These are phyloP conservation scores for Petasospora fabianii DNA, from an alignment of 1,139 yeast genomes.

Conservation along the genomic window DNA sequence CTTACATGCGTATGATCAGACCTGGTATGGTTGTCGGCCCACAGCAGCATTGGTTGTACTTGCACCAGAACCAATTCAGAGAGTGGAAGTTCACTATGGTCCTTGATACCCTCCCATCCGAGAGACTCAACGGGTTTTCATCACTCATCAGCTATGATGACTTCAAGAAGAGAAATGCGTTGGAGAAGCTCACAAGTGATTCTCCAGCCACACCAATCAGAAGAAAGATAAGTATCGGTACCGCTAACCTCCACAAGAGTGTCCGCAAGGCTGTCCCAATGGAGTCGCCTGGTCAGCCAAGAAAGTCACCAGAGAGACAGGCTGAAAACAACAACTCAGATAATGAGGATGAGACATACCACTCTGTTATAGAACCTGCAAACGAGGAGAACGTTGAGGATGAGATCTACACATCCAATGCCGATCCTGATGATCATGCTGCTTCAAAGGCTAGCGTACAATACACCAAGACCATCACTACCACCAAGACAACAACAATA, in stretches of 20 bases:
- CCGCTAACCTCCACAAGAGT: constrained; percentile 66
- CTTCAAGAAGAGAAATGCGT: constrained; percentile 20
- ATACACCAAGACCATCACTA: constrained; percentile 46
- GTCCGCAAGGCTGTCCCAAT: constrained; percentile 79
- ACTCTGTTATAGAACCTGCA: constrained; percentile 19
- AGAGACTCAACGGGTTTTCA: constrained; percentile 70
- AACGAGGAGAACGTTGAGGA: constrained; percentile 11
- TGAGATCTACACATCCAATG: constrained; percentile 2
- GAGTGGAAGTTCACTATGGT: constrained; percentile 96
- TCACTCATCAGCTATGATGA: constrained; percentile 53
- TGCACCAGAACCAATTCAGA: constrained; percentile 92
- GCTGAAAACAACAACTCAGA: constrained; percentile 21
- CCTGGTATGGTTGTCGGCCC: constrained; percentile 99
- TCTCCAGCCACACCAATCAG: constrained; percentile 70
- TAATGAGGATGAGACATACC: constrained; percentile 15
- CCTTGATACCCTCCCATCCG: constrained; percentile 67
- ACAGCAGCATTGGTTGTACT: constrained; percentile 96
- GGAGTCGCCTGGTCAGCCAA: constrained; percentile 96
- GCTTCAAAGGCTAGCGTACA: constrained; percentile 33
- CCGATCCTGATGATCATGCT: constrained; percentile 4
- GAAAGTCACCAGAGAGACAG: constrained; percentile 46
- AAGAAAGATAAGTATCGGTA: constrained; percentile 55
- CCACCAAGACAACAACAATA: constrained; percentile 47
- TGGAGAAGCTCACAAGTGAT: constrained; percentile 32
- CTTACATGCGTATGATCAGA: constrained; percentile 90